Evolutionary conservation across 2,329 filamentous ascomycete genomes (phyloP).

Genomic region (Alternaria longipes): DNA sequence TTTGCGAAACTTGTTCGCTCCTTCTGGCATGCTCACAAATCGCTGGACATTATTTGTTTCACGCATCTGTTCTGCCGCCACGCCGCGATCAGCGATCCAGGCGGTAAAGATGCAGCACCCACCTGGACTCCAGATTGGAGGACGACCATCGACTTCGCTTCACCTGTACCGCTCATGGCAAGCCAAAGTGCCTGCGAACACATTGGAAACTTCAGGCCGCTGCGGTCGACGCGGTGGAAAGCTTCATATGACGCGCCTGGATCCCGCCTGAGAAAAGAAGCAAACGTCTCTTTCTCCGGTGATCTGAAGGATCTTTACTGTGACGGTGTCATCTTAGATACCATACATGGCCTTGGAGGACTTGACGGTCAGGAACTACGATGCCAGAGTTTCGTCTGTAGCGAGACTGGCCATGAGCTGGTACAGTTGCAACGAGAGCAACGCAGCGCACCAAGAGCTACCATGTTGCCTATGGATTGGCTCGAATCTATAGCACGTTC

Average conservation of each 20-base stretch:
- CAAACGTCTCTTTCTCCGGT: conserved; percentile 33
- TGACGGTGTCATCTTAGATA: conserved; percentile 37
- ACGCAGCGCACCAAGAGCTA: conserved; percentile 13
- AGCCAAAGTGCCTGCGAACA: conserved; percentile 41
- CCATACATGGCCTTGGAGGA: conserved; percentile 35
- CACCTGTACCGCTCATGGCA: conserved; percentile 47
- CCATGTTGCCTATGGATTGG: conserved; percentile 27
- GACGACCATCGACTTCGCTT: conserved; percentile 35
- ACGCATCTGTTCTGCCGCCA: conserved; percentile 40
- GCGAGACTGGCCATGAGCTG: conserved; percentile 24
- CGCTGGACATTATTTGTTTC: conserved; percentile 45
- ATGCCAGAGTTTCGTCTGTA: conserved; percentile 39
- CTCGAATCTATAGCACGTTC: conserved; percentile 36
- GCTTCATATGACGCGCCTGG: conserved; percentile 41
- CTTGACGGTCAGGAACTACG: conserved; percentile 38
- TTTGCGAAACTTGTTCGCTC: conserved; percentile 42
- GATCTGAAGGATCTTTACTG: conserved; percentile 37
- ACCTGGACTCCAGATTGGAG: conserved; percentile 45
- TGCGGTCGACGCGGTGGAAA: conserved; percentile 33
- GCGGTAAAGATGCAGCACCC: conserved; percentile 23
- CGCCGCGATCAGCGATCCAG: conserved; percentile 24
- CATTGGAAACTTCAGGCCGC: conserved; percentile 44
- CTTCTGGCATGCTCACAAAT: conserved; percentile 35
- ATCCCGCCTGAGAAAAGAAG: conserved; percentile 20
- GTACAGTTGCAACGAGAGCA: conserved; percentile 19